Percentiles rank a stretch among this genome's conserved stretches.
phyloP scores from a whole-genome alignment of 768 basidiomycete genomes.

The Tylopilus sp. region DNA sequence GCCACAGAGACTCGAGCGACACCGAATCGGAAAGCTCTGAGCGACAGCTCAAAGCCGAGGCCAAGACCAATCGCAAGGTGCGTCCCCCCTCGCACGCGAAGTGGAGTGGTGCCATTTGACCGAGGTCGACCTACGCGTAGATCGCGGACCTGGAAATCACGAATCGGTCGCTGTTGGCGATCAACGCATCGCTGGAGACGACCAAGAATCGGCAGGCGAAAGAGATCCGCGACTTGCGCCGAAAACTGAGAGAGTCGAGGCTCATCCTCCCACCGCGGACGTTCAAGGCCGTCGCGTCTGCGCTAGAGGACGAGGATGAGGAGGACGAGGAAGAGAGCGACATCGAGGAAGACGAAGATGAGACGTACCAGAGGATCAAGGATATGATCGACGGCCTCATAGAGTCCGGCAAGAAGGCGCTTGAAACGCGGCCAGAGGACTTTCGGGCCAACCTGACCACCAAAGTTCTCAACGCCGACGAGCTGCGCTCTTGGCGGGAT shows the following conservation, averaged over 20 bases:
- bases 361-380: slow-evolving; percentile 60
- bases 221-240: slow-evolving; percentile 81
- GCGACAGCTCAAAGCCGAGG: slow-evolving; percentile 61
- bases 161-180: slow-evolving; percentile 78
- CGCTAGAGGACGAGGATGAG: slow-evolving; percentile 31
- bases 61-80: slow-evolving; percentile 88
- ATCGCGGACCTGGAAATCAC: slow-evolving; percentile 92
- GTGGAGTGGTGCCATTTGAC: too few species aligned
- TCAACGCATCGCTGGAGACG: slow-evolving; percentile 80
- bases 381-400: slow-evolving; percentile 61
- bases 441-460: slow-evolving; percentile 46
- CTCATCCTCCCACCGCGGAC: slow-evolving; percentile 69
- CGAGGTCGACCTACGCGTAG: slow-evolving; percentile 37
- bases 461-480: slow-evolving; percentile 73
- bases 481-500: slow-evolving; percentile 59
- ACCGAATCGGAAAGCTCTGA: slow-evolving; percentile 36
- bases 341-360: slow-evolving; percentile 44
- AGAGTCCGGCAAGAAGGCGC: slow-evolving; percentile 53
- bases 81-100: too few species aligned
- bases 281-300: slow-evolving; percentile 54
- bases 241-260: slow-evolving; percentile 78
- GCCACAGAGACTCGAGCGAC: slow-evolving; percentile 31
- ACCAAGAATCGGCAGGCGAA: slow-evolving; percentile 76
- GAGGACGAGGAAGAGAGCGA: slow-evolving; percentile 40
- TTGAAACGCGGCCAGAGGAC: slow-evolving; percentile 56